Evolutionary conservation across 179 eudicot species (phyloP).

Genomic region (Heliamphora pulchella): DNA sequence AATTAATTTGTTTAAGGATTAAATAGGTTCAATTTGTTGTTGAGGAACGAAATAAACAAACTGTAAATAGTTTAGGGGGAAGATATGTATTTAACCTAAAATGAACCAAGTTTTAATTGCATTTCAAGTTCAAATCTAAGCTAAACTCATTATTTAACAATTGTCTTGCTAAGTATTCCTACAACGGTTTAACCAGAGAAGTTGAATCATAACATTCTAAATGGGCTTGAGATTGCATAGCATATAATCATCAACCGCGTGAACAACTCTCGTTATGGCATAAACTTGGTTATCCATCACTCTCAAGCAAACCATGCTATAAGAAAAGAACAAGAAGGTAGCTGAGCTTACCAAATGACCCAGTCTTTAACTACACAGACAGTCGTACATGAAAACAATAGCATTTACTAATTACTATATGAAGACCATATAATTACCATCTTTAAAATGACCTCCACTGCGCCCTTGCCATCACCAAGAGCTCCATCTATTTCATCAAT

Average conservation of each 20-base stretch:
- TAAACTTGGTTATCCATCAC: neutral
- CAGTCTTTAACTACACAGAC: neutral
- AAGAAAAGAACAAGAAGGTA: neutral
- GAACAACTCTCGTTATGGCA: neutral
- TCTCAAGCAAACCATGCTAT: neutral
- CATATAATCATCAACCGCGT: too few species aligned
- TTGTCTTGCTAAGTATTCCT: neutral
- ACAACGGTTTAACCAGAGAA: neutral
- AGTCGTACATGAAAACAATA: neutral
- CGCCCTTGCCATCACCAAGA: slow-evolving; percentile 95
- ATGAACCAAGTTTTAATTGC: too few species aligned
- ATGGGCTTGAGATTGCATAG: too few species aligned
- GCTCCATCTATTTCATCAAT: slow-evolving; percentile 99
- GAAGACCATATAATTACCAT: slow-evolving; percentile 43
- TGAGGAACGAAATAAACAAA: too few species aligned
- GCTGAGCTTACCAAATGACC: neutral
- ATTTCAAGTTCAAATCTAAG: neutral
- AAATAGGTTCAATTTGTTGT: too few species aligned
- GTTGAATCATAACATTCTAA: too few species aligned
- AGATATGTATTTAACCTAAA: too few species aligned
- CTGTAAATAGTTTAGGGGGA: too few species aligned
- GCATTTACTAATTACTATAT: neutral
- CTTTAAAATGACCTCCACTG: slow-evolving; percentile 75
- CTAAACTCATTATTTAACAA: neutral
- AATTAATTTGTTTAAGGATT: too few species aligned